Base-by-base conservation (phyloP, 257 asterid species). In the Nicotiana tomentosiformis region DNA sequence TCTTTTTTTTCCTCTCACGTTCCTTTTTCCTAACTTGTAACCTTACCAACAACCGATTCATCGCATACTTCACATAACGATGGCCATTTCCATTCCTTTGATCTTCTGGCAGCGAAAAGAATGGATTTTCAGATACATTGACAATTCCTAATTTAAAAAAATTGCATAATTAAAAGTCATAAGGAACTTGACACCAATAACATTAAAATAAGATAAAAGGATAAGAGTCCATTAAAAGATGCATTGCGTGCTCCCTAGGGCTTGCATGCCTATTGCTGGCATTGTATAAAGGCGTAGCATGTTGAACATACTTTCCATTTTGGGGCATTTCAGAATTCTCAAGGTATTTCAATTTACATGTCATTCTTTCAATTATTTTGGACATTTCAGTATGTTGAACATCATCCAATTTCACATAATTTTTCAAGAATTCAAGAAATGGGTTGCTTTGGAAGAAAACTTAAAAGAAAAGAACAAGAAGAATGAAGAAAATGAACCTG, bases 1-100 rank as follows among this genome's bases (percentile, higher is more conserved):
- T 87, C 66, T n/a, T 76, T 78, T 53, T 84, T 62, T 88, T 92
- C 84, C 69, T 88, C 87, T 78, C 89, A 56, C 88, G 82, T 86
- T 83, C 90, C 84, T 82, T 86, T 77, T 74, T 87, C 78, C 80
- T 84, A 77, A 15, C 81, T 11, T 4, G 20, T 10, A 62, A 20
- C 61, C 76, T 51, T 43, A 23, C 26, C 26, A 23, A 23, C 26
- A 23, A 23, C 26, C 26, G 26, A 23, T 23, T 23, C 26, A 23
- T 23, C 26, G 26, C 26, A 23, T 23, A 23, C 26, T 23, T 23
- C 26, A 23, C 26, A 23, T 23, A 23, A 23, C 26, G 26, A 23
- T 23, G 26, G 26, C 26, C 26, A 23, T 23, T 23, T 23, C 26
- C 26, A 66, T 10, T 66, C 46, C 33, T 29, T 14, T 30, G 46